Conservation (phyloP, 768 basidiomycete genomes). For the Tylopilus subfusipes region DNA sequence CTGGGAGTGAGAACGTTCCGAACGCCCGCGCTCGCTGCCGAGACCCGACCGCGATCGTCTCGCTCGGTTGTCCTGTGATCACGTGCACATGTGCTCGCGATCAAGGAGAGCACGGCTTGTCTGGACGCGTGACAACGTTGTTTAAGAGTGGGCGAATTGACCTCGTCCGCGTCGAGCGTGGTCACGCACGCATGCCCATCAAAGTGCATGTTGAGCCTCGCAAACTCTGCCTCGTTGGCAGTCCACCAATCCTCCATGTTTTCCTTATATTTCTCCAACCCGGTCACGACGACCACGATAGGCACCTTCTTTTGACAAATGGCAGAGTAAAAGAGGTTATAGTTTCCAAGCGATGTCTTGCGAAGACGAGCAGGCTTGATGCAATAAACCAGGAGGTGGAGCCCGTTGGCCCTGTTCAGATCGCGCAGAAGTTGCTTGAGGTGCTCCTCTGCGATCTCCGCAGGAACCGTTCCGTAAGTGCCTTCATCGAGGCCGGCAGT, state of each 20-base stretch:
- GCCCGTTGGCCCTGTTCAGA: slow-evolving; percentile 24
- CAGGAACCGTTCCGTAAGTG: slow-evolving; percentile 25
- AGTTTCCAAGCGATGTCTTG: slow-evolving; percentile 29
- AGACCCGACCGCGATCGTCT: slow-evolving; percentile 22
- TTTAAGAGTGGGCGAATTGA: slow-evolving; percentile 29
- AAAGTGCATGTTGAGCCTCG: slow-evolving; percentile 31
- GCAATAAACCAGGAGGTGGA: slow-evolving; percentile 33
- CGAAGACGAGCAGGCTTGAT: slow-evolving; percentile 31
- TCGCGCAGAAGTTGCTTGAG: slow-evolving; percentile 24
- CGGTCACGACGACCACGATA: slow-evolving; percentile 37
- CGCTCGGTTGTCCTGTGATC: slow-evolving; percentile 2
- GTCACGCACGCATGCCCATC: slow-evolving; percentile 39
- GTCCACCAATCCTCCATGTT: slow-evolving; percentile 33
- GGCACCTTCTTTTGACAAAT: slow-evolving; percentile 37
- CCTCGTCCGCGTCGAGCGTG: slow-evolving; percentile 29
- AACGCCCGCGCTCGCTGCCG: slow-evolving; percentile 21
- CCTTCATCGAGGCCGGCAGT: slow-evolving; percentile 41
- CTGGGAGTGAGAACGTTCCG: slow-evolving; percentile 18
- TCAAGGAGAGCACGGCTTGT: slow-evolving; percentile 17
- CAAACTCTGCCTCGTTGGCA: slow-evolving; percentile 29
- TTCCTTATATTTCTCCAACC: slow-evolving; percentile 35
- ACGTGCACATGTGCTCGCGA: slow-evolving; percentile 16
- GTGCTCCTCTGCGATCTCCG: slow-evolving; percentile 27
- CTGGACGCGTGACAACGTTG: slow-evolving; percentile 28
- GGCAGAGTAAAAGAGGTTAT: slow-evolving; percentile 36